Percentiles rank a stretch among this genome's conserved stretches.
These are phyloP conservation scores for Termitomyces sp. DNA, from an alignment of 768 basidiomycete genomes.

Conservation along the genomic window DNA sequence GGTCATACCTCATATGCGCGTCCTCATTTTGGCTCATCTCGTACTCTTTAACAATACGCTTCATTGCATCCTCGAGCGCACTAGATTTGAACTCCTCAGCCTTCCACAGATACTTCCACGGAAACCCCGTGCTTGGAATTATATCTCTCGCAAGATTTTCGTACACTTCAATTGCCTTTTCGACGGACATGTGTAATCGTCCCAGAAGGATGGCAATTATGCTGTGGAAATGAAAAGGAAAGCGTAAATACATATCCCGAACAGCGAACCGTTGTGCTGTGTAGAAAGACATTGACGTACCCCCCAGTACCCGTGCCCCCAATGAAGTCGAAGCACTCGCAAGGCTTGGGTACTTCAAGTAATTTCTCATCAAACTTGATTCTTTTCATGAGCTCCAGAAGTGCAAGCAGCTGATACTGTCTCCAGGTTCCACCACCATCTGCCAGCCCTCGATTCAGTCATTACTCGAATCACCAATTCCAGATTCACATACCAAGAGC, in stretches of 20 bases:
- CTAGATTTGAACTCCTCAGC: not conserved
- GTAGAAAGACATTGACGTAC: constrained; percentile 5
- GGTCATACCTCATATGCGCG: not conserved
- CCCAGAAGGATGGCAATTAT: constrained; percentile 21
- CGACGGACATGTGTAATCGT: constrained; percentile 17
- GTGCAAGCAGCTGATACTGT: constrained; percentile 1
- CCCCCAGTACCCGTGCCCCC: constrained; percentile 20
- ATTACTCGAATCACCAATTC: not conserved
- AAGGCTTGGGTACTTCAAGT: constrained; percentile 4
- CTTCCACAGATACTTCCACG: no score
- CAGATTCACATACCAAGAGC: not conserved
- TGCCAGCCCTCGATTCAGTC: not conserved
- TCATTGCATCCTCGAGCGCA: not conserved
- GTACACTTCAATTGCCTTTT: constrained; percentile 16
- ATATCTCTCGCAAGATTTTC: constrained; percentile 5
- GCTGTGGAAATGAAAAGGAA: not conserved
- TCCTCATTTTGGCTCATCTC: not conserved
- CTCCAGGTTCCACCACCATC: constrained; percentile 6
- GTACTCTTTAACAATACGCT: not conserved
- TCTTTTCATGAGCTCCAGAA: constrained; percentile 4
- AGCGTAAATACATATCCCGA: no score
- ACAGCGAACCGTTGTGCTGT: not conserved
- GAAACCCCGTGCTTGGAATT: no score
- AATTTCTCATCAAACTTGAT: not conserved
- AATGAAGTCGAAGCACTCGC: constrained; percentile 21